Conservation (phyloP, 257 asterid genomes). For the Capsicum chinense region DNA sequence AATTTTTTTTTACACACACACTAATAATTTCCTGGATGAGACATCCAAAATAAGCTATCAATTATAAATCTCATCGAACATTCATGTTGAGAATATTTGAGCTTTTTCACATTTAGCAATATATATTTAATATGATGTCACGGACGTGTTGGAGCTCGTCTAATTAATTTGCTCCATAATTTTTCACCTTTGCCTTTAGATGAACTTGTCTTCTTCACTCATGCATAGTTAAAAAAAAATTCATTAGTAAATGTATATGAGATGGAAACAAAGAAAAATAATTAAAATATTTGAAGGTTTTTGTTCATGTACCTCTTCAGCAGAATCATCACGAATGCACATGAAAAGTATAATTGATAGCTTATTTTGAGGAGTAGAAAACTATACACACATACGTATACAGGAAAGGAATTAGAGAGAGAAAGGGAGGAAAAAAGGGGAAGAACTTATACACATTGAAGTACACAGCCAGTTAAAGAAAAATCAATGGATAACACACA, state of each 20-base stretch:
- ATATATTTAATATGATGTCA: not conserved
- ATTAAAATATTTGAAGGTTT: not conserved
- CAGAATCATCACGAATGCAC: not conserved
- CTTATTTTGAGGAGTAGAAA: too few species aligned
- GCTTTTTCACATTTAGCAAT: not conserved
- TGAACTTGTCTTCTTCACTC: not conserved
- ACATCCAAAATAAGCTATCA: slow-evolving; percentile 19
- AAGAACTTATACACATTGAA: too few species aligned
- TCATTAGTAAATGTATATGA: not conserved
- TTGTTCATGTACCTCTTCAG: not conserved
- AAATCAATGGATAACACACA: too few species aligned
- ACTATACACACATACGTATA: too few species aligned
- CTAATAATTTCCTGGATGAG: not conserved
- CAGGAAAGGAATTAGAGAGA: too few species aligned
- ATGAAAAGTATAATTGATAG: not conserved
- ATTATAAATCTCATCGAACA: not conserved
- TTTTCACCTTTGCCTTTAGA: not conserved
- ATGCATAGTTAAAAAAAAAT: not conserved
- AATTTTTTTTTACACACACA: too few species aligned
- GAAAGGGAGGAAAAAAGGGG: too few species aligned
- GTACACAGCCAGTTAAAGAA: too few species aligned
- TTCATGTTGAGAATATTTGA: not conserved
- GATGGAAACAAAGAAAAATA: not conserved
- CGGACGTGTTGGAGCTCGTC: not conserved
- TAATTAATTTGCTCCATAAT: not conserved